These are phyloP conservation scores for Starmera amethionina DNA, from an alignment of 805 yeast species.

Conservation along the genomic window DNA sequence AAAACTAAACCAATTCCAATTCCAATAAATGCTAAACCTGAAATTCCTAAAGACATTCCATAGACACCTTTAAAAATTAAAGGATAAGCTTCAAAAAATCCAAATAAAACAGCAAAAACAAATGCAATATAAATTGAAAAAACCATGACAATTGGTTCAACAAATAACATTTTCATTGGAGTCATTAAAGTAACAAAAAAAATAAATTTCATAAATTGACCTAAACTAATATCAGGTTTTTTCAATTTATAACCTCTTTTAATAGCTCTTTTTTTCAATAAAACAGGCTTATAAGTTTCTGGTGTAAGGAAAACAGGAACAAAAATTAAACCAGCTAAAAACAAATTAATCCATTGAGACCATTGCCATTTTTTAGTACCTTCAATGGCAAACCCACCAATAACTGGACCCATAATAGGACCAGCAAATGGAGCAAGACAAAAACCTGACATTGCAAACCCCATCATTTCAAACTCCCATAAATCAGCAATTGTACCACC, in stretches of 20 bases:
- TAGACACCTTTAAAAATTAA: conserved; percentile 62
- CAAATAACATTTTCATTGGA: conserved; percentile 58
- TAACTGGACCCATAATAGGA: conserved; percentile 67
- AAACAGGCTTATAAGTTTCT: conserved; percentile 65
- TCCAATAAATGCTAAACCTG: conserved; percentile 64
- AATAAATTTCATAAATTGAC: conserved; percentile 33
- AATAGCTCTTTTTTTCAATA: conserved; percentile 49
- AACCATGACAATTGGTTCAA: conserved; percentile 67
- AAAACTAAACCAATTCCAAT: conserved; percentile 57
- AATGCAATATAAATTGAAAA: conserved; percentile 65
- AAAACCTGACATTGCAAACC: conserved; percentile 70
- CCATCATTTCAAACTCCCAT: conserved; percentile 56
- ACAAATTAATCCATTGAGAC: conserved; percentile 62
- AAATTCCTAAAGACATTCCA: conserved; percentile 45
- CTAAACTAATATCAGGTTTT: conserved; percentile 23
- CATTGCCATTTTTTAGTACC: conserved; percentile 53
- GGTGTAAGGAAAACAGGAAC: conserved; percentile 41
- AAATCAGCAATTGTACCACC: conserved; percentile 79
- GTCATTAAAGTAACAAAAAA: conserved; percentile 43
- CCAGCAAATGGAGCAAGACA: conserved; percentile 76
- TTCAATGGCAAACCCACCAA: conserved; percentile 61
- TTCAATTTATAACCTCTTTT: conserved; percentile 46
- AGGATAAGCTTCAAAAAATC: conserved; percentile 74
- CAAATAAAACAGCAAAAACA: conserved; percentile 68
- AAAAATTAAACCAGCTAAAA: conserved; percentile 48